Base-by-base conservation (phyloP, 129 eudicot genomes). In the Pseudognaphalium luteoalbum region DNA sequence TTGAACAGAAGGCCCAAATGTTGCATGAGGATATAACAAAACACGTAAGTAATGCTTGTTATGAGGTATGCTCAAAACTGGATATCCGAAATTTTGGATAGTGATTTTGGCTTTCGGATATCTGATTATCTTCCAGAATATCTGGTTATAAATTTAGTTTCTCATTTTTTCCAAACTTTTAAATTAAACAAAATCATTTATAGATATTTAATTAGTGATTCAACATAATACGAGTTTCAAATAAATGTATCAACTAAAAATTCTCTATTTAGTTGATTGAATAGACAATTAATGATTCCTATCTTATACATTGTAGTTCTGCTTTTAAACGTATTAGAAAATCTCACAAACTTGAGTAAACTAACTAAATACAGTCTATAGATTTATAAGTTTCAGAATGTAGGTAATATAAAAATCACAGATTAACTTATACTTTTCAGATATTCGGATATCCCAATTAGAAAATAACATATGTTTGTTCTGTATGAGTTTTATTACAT, bases 1-100 rank as follows among this genome's bases (percentile, higher is more conserved):
- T 88, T 84, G 86, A 87, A 75, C 68, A 74, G 68, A 93, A 90
- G 86, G 90, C 91, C 74, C 78, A 66, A 70, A 44, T 75, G 61
- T 78, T 93, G 81, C 98, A 93, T 68, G 88, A 80, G 74, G 97
- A 88, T 84, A 90, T 90, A 66, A 88, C 76, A 29, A 88, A 90
- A 76, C 89, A 90, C 60, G 98, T 93, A 82, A 63, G 96, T 76
- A 47, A 14, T 71, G 17, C 75, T 19, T 66, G 78, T 74, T 77
- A 71, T 50, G 72, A 75, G 54, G 17, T 47, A 6, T 14, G 54
- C 14, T 14, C 1, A 41, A 2, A 39, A 41, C 47, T 14, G 47
- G 14, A 41, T 41, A 41, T 47, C 52, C 5, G 4, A 14, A 8
- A 44, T 42, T 44, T 11, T 14, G 52, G 52, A 44, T 11, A 44